phyloP scores from a whole-genome alignment of 202 grass and related monocot species.

The Hordeum pubiflorum region DNA sequence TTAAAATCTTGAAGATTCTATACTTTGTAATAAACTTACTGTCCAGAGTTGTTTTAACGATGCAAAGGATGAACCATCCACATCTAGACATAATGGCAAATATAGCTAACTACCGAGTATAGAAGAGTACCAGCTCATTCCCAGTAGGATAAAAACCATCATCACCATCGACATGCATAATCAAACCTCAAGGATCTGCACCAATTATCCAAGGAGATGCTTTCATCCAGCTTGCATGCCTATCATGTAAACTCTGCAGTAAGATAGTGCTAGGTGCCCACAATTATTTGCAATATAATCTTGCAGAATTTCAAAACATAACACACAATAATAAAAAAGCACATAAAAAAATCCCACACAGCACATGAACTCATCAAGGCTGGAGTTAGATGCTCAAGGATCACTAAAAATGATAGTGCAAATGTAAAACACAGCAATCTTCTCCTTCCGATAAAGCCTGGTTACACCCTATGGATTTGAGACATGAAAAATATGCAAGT shows the following conservation, averaged over 20 bases:
- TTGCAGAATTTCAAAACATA: background rate
- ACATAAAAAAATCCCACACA: background rate
- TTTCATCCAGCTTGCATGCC: constrained; percentile 68
- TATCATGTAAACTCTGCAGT: constrained; percentile 25
- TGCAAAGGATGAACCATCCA: constrained; percentile 10
- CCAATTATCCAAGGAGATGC: constrained; percentile 83
- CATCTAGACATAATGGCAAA: background rate
- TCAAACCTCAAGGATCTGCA: constrained; percentile 77
- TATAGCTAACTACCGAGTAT: constrained; percentile 12
- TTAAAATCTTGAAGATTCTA: background rate
- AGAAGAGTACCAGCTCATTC: constrained; percentile 79
- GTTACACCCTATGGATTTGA: background rate
- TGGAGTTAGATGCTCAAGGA: constrained; percentile 4
- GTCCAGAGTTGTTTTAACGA: constrained; percentile 20
- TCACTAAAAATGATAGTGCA: background rate
- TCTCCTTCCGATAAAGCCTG: background rate
- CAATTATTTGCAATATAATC: background rate
- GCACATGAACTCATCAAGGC: background rate
- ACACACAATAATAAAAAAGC: background rate
- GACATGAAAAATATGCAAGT: constrained; percentile 1
- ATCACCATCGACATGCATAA: constrained; percentile 80
- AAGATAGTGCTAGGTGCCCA: constrained; percentile 15
- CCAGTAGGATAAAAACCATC: constrained; percentile 95
- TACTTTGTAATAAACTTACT: constrained; percentile 7
- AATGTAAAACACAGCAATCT: background rate